Conservation (phyloP, 176 grass and related monocot species). For the bread wheat (Triticum aestivum) region IWGSC_CS_RefSeq_v2.1 NC_057814.1:94037509-94038008, state of each 20-base stretch:
- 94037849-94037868: slow-evolving; percentile 47
- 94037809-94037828: slow-evolving; percentile 42
- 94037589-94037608: too few relatives aligned
- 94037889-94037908: slow-evolving; percentile 34
- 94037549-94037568: background rate
- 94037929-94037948: slow-evolving; percentile 19
- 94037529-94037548: background rate
- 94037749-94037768: slow-evolving; percentile 37
- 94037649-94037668: slow-evolving; percentile 31
- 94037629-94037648: slow-evolving; percentile 41
- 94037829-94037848: slow-evolving; percentile 34
- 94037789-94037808: slow-evolving; percentile 22
- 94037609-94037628: slow-evolving; percentile 22
- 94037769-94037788: slow-evolving; percentile 32
- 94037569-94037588: slow-evolving; percentile 16
- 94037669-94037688: too few relatives aligned
- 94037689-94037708: slow-evolving; percentile 1
- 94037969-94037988: slow-evolving; percentile 36
- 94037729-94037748: slow-evolving; percentile 42
- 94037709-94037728: slow-evolving; percentile 42
- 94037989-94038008: slow-evolving; percentile 9
- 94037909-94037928: slow-evolving; percentile 20
- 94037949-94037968: slow-evolving; percentile 40
- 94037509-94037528: background rate
- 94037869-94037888: slow-evolving; percentile 30